Conservation (phyloP, 306 rosid genomes). For the Pachyrhizus erosus region DNA sequence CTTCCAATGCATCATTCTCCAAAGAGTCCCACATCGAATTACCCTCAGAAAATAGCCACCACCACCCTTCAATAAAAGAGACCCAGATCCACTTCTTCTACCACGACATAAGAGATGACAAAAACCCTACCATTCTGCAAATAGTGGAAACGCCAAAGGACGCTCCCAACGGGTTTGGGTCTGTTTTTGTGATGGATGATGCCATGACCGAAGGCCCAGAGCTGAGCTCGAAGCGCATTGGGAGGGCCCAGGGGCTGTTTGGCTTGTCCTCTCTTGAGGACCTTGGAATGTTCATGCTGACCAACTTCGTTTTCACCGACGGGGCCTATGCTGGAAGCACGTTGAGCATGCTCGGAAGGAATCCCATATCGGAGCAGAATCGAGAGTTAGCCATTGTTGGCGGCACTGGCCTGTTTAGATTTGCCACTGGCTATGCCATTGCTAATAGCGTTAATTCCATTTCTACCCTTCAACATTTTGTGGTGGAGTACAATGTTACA, state of each 20-base stretch:
- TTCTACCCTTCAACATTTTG: conserved; percentile 47
- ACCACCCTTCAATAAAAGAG: neutral
- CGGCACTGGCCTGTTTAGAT: conserved; percentile 46
- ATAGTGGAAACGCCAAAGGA: conserved; percentile 13
- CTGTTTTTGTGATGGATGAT: conserved; percentile 44
- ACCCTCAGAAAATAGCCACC: neutral
- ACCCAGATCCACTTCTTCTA: conserved; percentile 41
- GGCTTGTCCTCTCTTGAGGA: conserved; percentile 40
- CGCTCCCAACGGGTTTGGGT: conserved; percentile 34
- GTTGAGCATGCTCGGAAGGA: conserved; percentile 44
- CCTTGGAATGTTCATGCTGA: conserved; percentile 41
- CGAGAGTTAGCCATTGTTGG: conserved; percentile 48
- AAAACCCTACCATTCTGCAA: conserved; percentile 32
- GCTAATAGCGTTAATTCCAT: conserved; percentile 35
- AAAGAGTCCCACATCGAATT: conserved; percentile 27
- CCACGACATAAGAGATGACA: conserved; percentile 37
- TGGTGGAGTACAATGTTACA: conserved; percentile 47
- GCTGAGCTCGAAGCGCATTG: conserved; percentile 37
- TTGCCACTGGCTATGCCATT: conserved; percentile 44
- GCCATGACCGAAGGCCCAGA: conserved; percentile 46
- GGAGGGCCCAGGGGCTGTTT: conserved; percentile 48
- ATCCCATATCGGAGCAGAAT: conserved; percentile 34
- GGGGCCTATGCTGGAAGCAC: conserved; percentile 38
- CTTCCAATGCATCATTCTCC: neutral
- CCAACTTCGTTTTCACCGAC: conserved; percentile 31